Percentiles rank a stretch among this genome's conserved stretches.
Evolutionary conservation across 176 grass and related monocot genomes (phyloP).

Genomic region (Lolium multiflorum): DNA sequence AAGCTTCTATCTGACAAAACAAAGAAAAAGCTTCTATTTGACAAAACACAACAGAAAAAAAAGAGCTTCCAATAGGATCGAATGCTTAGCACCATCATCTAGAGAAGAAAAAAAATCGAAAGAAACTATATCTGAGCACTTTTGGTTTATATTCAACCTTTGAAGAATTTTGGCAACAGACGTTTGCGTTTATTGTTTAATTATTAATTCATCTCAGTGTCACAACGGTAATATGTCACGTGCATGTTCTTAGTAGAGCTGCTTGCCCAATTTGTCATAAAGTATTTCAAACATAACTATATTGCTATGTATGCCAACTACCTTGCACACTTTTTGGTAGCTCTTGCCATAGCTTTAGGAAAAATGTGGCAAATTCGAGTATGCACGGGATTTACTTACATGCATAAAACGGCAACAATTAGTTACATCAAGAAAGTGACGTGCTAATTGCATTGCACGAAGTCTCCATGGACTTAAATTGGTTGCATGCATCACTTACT

Average conservation of each 20-base stretch:
- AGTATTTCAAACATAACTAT: too few relatives aligned
- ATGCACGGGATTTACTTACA: background rate
- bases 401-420: background rate
- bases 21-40: conserved; percentile 27
- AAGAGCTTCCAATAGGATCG: conserved; percentile 26
- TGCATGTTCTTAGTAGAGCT: too few relatives aligned
- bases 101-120: background rate
- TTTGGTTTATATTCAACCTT: background rate
- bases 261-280: too few relatives aligned
- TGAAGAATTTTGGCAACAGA: background rate
- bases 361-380: background rate
- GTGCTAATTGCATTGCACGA: background rate
- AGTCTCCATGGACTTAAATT: conserved; percentile 8
- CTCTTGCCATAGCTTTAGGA: background rate
- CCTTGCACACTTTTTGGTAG: background rate
- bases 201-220: too few relatives aligned
- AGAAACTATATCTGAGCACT: background rate
- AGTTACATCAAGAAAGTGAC: background rate
- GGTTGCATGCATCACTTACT: background rate
- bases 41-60: background rate
- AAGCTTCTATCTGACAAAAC: conserved; percentile 40
- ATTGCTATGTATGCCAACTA: too few relatives aligned
- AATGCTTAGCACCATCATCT: conserved; percentile 26
- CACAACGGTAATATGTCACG: too few relatives aligned
- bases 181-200: too few relatives aligned